Evolutionary conservation across 176 grass and related monocot species (phyloP), one percentile per base, ranked within the genome.

Genomic region (Puya raimondii): DNA sequence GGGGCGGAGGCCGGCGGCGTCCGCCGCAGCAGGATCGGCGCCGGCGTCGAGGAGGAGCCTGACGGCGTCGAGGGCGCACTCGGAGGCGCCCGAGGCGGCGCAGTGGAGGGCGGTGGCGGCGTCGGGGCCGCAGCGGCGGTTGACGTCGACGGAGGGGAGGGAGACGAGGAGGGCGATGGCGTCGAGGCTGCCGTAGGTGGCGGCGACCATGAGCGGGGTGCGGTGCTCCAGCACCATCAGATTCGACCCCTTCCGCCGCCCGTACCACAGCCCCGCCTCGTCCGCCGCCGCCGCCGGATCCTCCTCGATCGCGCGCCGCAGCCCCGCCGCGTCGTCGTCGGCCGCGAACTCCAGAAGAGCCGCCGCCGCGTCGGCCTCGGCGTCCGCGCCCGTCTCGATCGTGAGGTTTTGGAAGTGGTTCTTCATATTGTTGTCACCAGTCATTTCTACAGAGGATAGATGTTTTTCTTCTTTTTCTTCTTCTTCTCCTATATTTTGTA

Each of bases 171-270:
- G 64, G 15, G 68, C 67, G 11, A 93, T 73, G 10, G 66, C 78
- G 18, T 65, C 58, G 50, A 86, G 80, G 78, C 77, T 89, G 18
- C 90, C 90, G 14, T 93, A 89, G 54, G 86, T 89, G 68, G 90
- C 80, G 3, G 86, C 83, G 10, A 93, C 86, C 90, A 93, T 93
- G 17, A 93, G 77, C 9, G 90, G 90, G 9, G 90, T 93, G 48
- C 86, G 86, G 16, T 69, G 80, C 72, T 86, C 86, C 12, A 89
- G 78, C 3, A 77, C 83, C 68, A 75, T 51, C 47, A 15, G 17
- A 23, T 33, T 25, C 22, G 33, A 51, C 49, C 73, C 63, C 75
- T 89, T 86, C 15, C 80, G 72, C 68, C 90, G 86, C 71, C 83
- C 83, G 75, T 93, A 93, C 90, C 90, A 93, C 71, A 84, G 83